Evolutionary conservation across 371 early-diverging fungal species (phyloP), one percentile per base, ranked within the genome.

Genomic region (Funneliformis caledonium): DNA sequence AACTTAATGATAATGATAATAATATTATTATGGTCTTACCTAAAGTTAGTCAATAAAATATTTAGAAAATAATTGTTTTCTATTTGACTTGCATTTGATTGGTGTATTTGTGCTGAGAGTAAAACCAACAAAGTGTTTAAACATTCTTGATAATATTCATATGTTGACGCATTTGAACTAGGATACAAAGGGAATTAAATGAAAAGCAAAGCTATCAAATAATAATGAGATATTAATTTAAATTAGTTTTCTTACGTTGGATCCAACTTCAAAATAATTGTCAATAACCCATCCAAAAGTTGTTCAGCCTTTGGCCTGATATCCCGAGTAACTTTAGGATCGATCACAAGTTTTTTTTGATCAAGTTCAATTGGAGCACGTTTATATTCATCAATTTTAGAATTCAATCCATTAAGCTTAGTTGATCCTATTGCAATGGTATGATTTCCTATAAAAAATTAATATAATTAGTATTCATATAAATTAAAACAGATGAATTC

Each of bases 61-160:
- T 91, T 89, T 70, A 93, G 76, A 86, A 93, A 94, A 75, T 91
- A 91, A 82, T 92, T 87, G 52, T 84, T 86, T 14, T 88, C 90
- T 8, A 81, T 83, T 7, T 85, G 70, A 26, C 85, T 84, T 12
- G 86, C 60, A 10, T 83, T 82, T 1, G 85, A 22, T 14, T 86
- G 88, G n/a, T 90, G 88, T 33, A 94, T 76, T 80, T 94, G 94
- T 0, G 91, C 91, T 0, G 94, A 92, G 4, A 90, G 84, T 73
- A 94, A 81, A 2, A 91, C 90, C 62, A 92, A 85, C 31, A 94
- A 76, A 22, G 89, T 85, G 77, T 93, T 93, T 12, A 93, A 82
- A 0, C 88, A 82, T 82, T 94, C 94, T 16, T 90, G 83, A 83
- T 94, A 94, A 82, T 93, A 92, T 70, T 93, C 93, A 73, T 94